Base-by-base conservation (phyloP, 257 asterid genomes). In the Buddleja alternifolia region DNA sequence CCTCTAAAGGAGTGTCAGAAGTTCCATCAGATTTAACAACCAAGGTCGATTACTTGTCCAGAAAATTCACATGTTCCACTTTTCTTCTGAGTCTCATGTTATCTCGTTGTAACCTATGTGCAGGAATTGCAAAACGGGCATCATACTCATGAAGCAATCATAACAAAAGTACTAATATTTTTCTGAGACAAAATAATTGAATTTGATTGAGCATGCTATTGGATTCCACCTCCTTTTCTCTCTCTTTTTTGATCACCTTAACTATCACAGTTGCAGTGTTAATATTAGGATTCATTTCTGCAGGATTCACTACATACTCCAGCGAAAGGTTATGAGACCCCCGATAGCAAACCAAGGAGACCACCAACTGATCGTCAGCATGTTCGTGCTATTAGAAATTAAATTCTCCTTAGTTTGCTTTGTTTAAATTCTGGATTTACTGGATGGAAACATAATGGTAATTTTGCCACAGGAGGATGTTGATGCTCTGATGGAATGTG, bases 401-500 rank as follows among this genome's bases (percentile, higher is more conserved):
- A 52, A 32, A 24, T 58, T 50, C 47, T 54, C 58, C 39, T 54
- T 63, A 42, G 25, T 40, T 59, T 55, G 15, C 32, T 37, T 63
- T 23, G 48, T n/a, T 47, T 74, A 17, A 52, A 32, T 53, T 15
- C 48, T 54, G 50, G 36, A 56, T 70, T 59, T 73, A 63, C 60
- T 58, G 69, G 44, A 64, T 56, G 65, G 16, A 12, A 29, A 41
- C 34, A 23, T 69, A 66, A 52, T 50, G 60, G 68, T 34, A 41
- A 61, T 53, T 54, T 77, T 73, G 48, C 57, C 77, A 63, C 90
- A 94, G 99, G 99, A 91, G 93, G 97, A 94, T 83, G 94, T 94
- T 75, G 99, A 89, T 82, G 81, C 96, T 24, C 97, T 94, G 70
- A 91, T 94, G 82, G 85, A 91, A 59, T 85, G 96, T 75, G 93